These are phyloP conservation scores for Phytophthora meadii DNA, from an alignment of 352 stramenopile genomes.

Conservation along the genomic window DNA sequence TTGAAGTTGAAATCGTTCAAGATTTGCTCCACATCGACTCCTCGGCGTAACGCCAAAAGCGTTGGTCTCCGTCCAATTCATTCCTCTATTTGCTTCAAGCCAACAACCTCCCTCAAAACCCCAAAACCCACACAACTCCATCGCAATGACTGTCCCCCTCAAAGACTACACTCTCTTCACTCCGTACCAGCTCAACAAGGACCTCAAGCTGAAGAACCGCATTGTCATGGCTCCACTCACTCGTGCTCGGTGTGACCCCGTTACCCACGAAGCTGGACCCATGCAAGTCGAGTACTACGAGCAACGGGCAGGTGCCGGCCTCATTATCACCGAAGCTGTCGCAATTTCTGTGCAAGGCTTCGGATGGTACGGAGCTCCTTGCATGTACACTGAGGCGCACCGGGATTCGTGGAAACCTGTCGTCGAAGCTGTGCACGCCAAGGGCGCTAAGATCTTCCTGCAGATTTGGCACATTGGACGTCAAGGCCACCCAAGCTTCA, in stretches of 20 bases:
- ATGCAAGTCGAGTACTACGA: slow-evolving; percentile 56
- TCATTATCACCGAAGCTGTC: slow-evolving; percentile 41
- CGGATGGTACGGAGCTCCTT: slow-evolving; percentile 50
- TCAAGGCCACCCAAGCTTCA: slow-evolving; percentile 45
- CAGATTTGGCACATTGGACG: slow-evolving; percentile 80
- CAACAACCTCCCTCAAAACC: not conserved
- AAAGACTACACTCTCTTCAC: slow-evolving; percentile 46
- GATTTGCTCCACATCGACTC: not conserved
- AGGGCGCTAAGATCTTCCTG: slow-evolving; percentile 54
- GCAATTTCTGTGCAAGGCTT: slow-evolving; percentile 44
- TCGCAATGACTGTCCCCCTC: slow-evolving; percentile 19
- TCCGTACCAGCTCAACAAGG: slow-evolving; percentile 36
- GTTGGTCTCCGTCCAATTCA: slow-evolving; percentile 1
- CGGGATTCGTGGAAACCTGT: slow-evolving; percentile 49
- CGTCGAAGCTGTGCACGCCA: slow-evolving; percentile 71
- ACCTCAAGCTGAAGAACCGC: slow-evolving; percentile 47
- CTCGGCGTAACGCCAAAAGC: too few relatives aligned
- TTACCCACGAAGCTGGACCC: slow-evolving; percentile 32
- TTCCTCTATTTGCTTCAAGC: slow-evolving; percentile 17
- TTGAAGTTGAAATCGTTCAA: slow-evolving; percentile 35
- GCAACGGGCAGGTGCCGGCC: slow-evolving; percentile 30
- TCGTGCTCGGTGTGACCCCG: slow-evolving; percentile 28
- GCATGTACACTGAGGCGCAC: slow-evolving; percentile 56
- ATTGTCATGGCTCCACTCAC: slow-evolving; percentile 51
- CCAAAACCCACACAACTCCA: too few relatives aligned